Percentiles rank a stretch among this genome's conserved stretches.
Conservation (phyloP, 805 yeast genomes). For the Martiniozyma abietophila region DNA sequence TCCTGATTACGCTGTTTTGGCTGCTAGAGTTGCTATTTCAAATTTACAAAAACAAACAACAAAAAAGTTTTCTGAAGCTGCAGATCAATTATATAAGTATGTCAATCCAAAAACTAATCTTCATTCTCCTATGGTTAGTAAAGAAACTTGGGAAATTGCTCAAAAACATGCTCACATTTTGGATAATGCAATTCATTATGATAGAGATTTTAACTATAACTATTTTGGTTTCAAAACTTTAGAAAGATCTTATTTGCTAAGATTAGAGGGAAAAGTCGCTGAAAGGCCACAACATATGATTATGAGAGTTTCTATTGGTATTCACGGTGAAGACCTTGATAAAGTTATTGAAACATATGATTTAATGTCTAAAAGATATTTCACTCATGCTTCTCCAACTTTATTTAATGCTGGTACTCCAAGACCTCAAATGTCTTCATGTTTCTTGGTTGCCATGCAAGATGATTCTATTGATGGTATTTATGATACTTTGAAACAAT, state of each 20-base stretch:
- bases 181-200: conserved; percentile 64
- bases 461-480: conserved; percentile 58
- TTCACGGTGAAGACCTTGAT: conserved; percentile 46
- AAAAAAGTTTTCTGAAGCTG: conserved; percentile 71
- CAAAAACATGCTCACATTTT: conserved; percentile 54
- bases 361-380: conserved; percentile 48
- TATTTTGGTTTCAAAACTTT: conserved; percentile 55
- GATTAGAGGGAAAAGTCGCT: conserved; percentile 46
- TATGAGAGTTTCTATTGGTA: conserved; percentile 56
- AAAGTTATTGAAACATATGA: conserved; percentile 47
- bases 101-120: conserved; percentile 70
- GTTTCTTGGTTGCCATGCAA: conserved; percentile 55
- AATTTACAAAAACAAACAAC: conserved; percentile 92
- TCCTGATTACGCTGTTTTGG: conserved; percentile 94
- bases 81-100: conserved; percentile 64
- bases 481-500: conserved; percentile 49
- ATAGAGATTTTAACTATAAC: conserved; percentile 53
- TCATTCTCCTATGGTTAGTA: conserved; percentile 62
- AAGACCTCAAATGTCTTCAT: conserved; percentile 50
- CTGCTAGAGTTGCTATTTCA: conserved; percentile 93
- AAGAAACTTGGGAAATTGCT: conserved; percentile 56
- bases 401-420: conserved; percentile 57
- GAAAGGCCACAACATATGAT: conserved; percentile 55
- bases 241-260: conserved; percentile 48
- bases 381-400: conserved; percentile 57